Conservation (phyloP, 768 basidiomycete genomes). For the Dioszegia crocea region DNA sequence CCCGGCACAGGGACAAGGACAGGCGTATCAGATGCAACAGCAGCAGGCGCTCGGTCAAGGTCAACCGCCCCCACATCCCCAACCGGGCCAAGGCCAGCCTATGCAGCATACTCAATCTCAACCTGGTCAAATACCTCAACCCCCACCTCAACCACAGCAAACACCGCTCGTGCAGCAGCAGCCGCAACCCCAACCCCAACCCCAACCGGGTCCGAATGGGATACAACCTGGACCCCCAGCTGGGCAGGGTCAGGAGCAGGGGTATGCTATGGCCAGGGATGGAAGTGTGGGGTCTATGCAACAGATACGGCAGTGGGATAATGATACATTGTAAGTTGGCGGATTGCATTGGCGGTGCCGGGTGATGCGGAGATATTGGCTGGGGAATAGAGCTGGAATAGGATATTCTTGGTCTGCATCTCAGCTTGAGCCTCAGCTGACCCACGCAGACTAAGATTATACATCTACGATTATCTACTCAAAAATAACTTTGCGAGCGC, state of each 20-base stretch:
- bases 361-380: neutral
- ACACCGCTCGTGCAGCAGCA: conserved; percentile 4
- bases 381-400: no score
- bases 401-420: neutral
- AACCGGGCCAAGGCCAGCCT: conserved; percentile 15
- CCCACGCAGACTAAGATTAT: conserved; percentile 47
- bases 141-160: neutral
- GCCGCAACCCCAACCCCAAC: conserved; percentile 9
- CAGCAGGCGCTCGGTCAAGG: neutral
- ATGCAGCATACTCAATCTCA: conserved; percentile 4
- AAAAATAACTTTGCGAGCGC: conserved; percentile 47
- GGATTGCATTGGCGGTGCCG: no score
- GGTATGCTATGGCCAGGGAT: conserved; percentile 31
- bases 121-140: neutral
- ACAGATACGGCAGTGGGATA: conserved; percentile 20
- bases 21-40: conserved; percentile 5
- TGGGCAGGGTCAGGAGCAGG: conserved; percentile 10
- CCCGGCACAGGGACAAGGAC: neutral
- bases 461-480: conserved; percentile 50
- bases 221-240: conserved; percentile 13
- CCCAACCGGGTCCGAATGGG: conserved; percentile 31
- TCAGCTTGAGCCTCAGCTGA: neutral
- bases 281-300: conserved; percentile 17
- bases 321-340: conserved; percentile 30
- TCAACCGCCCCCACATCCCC: conserved; percentile 12